Evolutionary conservation across 2,329 filamentous ascomycete species (phyloP), one percentile per base, ranked within the genome.

Genomic region (Stromatinia cepivora): DNA sequence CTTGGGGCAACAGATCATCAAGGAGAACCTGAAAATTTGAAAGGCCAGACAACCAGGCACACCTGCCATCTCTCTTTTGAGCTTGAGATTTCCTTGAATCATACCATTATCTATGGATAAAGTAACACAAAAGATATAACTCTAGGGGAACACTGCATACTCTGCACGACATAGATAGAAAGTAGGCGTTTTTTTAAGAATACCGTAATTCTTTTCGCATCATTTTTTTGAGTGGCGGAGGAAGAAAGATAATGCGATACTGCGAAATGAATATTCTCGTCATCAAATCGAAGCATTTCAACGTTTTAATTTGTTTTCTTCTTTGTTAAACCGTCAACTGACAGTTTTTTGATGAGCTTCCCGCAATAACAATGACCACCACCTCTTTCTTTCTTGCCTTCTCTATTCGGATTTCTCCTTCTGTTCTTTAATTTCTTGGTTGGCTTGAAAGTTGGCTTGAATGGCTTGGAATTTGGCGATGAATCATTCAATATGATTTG

Each of bases 131-230:
- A 50, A 50, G 22, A 50, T 25, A 50, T n/a, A 50, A 50, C 10
- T 50, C 22, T 25, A n/a, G 22, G 48, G 25, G 20, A 46, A 61
- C 36, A 66, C 39, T 46, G 36, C 63, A 66, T 45, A 56, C 42
- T 66, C 50, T 56, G 63, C 36, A 66, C 63, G 50, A 66, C 63
- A 66, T 65, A 42, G 22, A 53, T 28, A 52, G 61, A 52, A 34
- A 48, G 31, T 31, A n/a, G 39, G 39, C 39, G 17, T 45, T 46
- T 39, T 2, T 13, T 45, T 31, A n/a, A n/a, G 31, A n/a, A 57
- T 36, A n/a, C 34, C 13, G 7, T 36, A 42, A n/a, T 56, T 36
- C 31, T 57, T 31, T 17, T 15, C 4, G 56, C 56, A 58, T 58
- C 56, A 39, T 58, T 42, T 25, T 25, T 25, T 28, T 5, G 56